Evolutionary conservation across 805 yeast species (phyloP).

Genomic region (Priceomyces haplophilus): DNA sequence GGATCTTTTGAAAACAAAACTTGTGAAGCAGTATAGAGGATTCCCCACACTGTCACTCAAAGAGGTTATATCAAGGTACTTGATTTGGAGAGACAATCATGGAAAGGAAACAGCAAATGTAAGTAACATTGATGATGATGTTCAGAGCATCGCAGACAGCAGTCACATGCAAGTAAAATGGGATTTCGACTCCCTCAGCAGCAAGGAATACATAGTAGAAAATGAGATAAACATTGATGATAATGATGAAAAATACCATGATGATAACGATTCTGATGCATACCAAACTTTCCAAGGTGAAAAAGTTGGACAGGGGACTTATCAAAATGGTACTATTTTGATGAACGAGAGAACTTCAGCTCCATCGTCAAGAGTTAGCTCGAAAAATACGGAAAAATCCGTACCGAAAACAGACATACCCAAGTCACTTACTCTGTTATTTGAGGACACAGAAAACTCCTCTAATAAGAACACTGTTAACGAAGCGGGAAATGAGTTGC

Average conservation of each 20-base stretch:
- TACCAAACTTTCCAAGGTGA: slow-evolving; percentile 25
- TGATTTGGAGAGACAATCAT: slow-evolving; percentile 71
- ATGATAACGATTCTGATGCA: slow-evolving; percentile 20
- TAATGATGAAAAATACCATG: slow-evolving; percentile 27
- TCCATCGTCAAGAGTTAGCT: slow-evolving; percentile 11
- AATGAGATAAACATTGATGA: slow-evolving; percentile 53
- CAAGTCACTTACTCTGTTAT: slow-evolving; percentile 64
- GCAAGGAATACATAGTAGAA: slow-evolving; percentile 69
- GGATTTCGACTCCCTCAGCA: slow-evolving; percentile 85
- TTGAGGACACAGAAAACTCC: slow-evolving; percentile 46
- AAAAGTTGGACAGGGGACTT: slow-evolving; percentile 14
- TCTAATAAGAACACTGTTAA: slow-evolving; percentile 10
- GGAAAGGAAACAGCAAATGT: slow-evolving; percentile 48
- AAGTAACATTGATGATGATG: slow-evolving; percentile 23
- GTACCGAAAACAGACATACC: slow-evolving; percentile 54
- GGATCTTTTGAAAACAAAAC: slow-evolving; percentile 70
- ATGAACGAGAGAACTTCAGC: slow-evolving; percentile 9
- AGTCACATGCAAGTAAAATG: slow-evolving; percentile 56
- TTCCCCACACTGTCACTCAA: slow-evolving; percentile 59
- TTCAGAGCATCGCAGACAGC: slow-evolving; percentile 11
- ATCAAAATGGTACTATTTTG: slow-evolving; percentile 15
- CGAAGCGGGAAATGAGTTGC: slow-evolving; percentile 9
- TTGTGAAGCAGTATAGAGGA: slow-evolving; percentile 61
- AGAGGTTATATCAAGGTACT: slow-evolving; percentile 71
- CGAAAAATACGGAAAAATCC: slow-evolving; percentile 9